phyloP scores from a whole-genome alignment of 495 filamentous ascomycete genomes.

The Collariella sp. region DNA sequence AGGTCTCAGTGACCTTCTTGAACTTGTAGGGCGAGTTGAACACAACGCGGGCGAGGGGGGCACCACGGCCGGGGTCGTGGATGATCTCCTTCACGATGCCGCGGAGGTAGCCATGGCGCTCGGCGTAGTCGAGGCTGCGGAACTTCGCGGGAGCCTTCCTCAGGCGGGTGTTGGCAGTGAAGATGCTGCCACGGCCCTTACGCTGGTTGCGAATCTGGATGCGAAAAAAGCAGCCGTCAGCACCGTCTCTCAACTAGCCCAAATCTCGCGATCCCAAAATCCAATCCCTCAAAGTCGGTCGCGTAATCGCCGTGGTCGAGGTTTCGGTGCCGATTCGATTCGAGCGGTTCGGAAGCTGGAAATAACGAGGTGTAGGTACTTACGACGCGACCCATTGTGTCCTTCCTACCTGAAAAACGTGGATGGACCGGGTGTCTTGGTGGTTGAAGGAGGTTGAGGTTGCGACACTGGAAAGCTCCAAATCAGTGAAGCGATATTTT shows the following conservation, averaged over 20 bases:
- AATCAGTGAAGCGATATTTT: conserved; percentile 28
- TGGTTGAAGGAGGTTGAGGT: conserved; percentile 24
- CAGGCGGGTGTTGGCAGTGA: conserved; percentile 79
- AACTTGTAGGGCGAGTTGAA: conserved; percentile 91
- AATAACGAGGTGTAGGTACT: conserved; percentile 24
- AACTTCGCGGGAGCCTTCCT: conserved; percentile 82
- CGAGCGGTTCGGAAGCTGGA: conserved; percentile 9
- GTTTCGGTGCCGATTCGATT: conserved; percentile 14
- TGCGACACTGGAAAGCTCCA: conserved; percentile 25
- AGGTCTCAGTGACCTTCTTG: conserved; percentile 86
- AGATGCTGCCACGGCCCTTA: conserved; percentile 97
- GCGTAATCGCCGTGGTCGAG: conserved; percentile 8
- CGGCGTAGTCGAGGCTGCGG: conserved; percentile 87
- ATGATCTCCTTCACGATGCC: conserved; percentile 98
- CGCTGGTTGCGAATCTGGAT: conserved; percentile 83
- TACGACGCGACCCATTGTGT: conserved; percentile 48
- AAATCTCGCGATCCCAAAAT: background rate
- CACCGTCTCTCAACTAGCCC: conserved; percentile 8
- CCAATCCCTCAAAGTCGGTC: conserved; percentile 11
- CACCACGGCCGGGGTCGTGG: conserved; percentile 97
- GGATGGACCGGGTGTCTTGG: conserved; percentile 29
- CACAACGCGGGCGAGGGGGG: conserved; percentile 88
- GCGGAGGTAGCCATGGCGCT: conserved; percentile 93
- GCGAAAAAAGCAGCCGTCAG: conserved; percentile 24
- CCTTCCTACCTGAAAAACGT: conserved; percentile 28